These are phyloP conservation scores for Lactarius deliciosus DNA, from an alignment of 768 basidiomycete species.

Conservation along the genomic window DNA sequence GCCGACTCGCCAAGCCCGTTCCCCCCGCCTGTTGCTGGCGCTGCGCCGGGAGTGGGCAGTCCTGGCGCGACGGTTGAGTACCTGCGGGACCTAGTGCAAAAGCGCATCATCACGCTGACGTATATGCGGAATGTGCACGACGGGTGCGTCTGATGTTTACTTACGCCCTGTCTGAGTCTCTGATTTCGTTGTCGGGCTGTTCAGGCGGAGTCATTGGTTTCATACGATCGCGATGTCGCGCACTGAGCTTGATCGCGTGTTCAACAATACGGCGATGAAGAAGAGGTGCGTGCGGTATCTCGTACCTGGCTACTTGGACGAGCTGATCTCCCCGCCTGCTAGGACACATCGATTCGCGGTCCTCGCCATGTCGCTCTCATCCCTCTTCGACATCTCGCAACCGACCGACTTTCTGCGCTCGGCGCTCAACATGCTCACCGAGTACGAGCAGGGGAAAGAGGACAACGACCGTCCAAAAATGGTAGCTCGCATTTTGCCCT, in stretches of 20 bases:
- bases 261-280: constrained; percentile 73
- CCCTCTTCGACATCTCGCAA: constrained; percentile 75
- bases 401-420: constrained; percentile 79
- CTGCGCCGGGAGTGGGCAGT: constrained; percentile 22
- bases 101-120: constrained; percentile 80
- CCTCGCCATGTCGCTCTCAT: constrained; percentile 84
- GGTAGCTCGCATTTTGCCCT: constrained; percentile 39
- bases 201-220: constrained; percentile 82
- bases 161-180: neutral
- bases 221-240: constrained; percentile 81
- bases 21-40: neutral
- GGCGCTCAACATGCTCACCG: constrained; percentile 65
- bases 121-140: constrained; percentile 85
- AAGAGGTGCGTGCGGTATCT: constrained; percentile 56
- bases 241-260: constrained; percentile 69
- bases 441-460: constrained; percentile 78
- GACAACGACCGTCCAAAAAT: constrained; percentile 73
- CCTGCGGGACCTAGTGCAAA: constrained; percentile 76
- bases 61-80: constrained; percentile 73
- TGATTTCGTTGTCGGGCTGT: neutral
- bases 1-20: constrained; percentile 37
- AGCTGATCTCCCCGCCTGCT: constrained; percentile 3
- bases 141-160: constrained; percentile 53
- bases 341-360: constrained; percentile 83
- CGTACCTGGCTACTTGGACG: neutral